Percentiles rank a stretch among this genome's conserved stretches.
These are phyloP conservation scores for Infundibulicybe gibba DNA, from an alignment of 768 basidiomycete genomes.

Conservation along the genomic window DNA sequence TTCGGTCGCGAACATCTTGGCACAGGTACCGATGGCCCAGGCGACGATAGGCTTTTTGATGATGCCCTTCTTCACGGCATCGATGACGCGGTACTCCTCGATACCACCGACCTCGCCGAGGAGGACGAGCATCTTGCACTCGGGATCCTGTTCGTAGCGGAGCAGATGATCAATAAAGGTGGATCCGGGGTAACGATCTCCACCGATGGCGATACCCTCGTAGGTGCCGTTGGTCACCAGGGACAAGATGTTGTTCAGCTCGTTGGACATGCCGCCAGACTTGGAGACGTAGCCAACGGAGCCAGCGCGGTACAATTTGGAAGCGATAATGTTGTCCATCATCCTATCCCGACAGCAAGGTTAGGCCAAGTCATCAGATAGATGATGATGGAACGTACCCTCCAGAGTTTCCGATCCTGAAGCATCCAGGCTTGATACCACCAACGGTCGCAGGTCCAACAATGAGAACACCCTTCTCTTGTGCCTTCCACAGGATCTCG, in stretches of 20 bases:
- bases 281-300: conserved; percentile 99
- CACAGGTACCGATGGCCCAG: conserved; percentile 99
- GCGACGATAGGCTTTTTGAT: conserved; percentile 99
- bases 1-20: conserved; percentile 99
- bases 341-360: conserved; percentile 47
- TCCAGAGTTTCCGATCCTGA: conserved; percentile 99
- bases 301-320: conserved; percentile 96
- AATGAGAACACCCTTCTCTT: conserved; percentile 85
- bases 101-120: conserved; percentile 99
- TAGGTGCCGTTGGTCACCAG: conserved; percentile 96
- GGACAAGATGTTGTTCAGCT: conserved; percentile 99
- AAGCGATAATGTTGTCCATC: conserved; percentile 99
- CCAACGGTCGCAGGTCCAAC: conserved; percentile 96
- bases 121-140: conserved; percentile 98
- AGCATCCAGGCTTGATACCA: conserved; percentile 99
- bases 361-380: conserved; percentile 1
- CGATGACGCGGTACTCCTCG: conserved; percentile 98
- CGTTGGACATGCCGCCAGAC: conserved; percentile 99
- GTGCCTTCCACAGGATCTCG: conserved; percentile 88
- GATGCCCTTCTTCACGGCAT: conserved; percentile 87
- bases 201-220: conserved; percentile 99
- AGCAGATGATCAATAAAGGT: conserved; percentile 99
- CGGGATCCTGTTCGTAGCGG: conserved; percentile 94
- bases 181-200: conserved; percentile 97
- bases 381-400: conserved; percentile 51